Conservation (phyloP, 768 basidiomycete genomes). For the Tricholoma furcatifolium region DNA sequence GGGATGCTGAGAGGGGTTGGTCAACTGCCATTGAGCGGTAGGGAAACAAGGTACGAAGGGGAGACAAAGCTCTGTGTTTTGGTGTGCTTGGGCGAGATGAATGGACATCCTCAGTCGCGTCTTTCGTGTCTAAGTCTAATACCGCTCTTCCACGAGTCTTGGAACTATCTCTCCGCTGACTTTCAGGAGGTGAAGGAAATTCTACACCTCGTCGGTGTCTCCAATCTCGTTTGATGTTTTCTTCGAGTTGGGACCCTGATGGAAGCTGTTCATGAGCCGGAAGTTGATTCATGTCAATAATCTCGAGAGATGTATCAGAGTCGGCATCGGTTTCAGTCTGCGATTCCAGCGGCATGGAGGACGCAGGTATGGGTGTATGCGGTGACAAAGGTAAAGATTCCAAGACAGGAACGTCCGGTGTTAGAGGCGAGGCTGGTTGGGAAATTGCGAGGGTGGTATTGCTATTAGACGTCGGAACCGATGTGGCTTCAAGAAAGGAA, state of each 20-base stretch:
- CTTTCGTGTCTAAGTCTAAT: conserved; percentile 28
- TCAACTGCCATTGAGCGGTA: conserved; percentile 33
- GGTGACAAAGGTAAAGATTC: conserved; percentile 7
- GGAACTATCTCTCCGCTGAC: conserved; percentile 26
- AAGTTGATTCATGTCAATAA: conserved; percentile 47
- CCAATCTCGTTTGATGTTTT: conserved; percentile 37
- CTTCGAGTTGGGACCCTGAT: conserved; percentile 38
- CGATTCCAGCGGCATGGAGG: background rate
- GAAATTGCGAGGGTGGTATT: conserved; percentile 36
- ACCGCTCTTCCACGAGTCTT: conserved; percentile 29
- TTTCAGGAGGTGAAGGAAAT: conserved; percentile 26
- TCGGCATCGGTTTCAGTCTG: conserved; percentile 3
- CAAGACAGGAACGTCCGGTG: background rate
- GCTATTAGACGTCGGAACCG: conserved; percentile 37
- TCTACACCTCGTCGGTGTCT: conserved; percentile 29
- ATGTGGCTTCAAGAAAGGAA: conserved; percentile 70
- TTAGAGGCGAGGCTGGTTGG: conserved; percentile 11
- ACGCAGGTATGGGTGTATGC: background rate
- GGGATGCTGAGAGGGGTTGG: conserved; percentile 39
- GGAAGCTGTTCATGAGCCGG: conserved; percentile 34
- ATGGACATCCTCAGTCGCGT: conserved; percentile 12
- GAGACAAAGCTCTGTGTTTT: conserved; percentile 42
- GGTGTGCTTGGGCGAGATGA: conserved; percentile 16
- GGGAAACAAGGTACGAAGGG: conserved; percentile 46
- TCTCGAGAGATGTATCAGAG: conserved; percentile 40